phyloP scores from a whole-genome alignment of 2,329 filamentous ascomycete genomes.

The Exophiala sp. region DNA sequence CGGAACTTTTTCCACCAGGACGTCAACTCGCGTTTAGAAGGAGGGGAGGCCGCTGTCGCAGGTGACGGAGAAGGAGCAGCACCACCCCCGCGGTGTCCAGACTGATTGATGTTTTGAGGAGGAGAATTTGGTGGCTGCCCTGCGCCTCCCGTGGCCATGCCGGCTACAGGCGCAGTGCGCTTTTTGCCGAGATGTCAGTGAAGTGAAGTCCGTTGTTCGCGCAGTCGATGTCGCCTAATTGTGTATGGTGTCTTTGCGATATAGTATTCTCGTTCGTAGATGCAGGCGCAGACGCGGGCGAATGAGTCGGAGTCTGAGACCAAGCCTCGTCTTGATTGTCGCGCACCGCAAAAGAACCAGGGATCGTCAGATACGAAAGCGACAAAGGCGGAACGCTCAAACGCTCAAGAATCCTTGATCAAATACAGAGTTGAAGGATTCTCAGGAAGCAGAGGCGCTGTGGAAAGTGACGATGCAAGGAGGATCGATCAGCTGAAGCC shows the following conservation, averaged over 20 bases:
- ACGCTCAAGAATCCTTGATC: background rate
- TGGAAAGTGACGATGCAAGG: background rate
- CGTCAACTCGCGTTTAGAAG: conserved; percentile 80
- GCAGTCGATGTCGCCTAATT: conserved; percentile 3
- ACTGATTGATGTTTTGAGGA: conserved; percentile 18
- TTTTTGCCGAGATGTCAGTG: conserved; percentile 2
- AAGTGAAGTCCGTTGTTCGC: background rate
- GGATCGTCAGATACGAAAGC: background rate
- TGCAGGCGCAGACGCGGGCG: background rate
- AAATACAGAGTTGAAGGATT: background rate
- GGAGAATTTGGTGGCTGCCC: conserved; percentile 9
- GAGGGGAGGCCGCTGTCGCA: conserved; percentile 62
- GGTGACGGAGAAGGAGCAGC: conserved; percentile 37
- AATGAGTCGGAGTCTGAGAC: background rate
- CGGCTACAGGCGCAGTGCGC: conserved; percentile 22
- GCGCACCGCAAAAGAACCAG: background rate
- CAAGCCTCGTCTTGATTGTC: background rate
- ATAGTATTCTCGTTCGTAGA: background rate
- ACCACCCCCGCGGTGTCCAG: conserved; percentile 26
- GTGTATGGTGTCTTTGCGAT: background rate
- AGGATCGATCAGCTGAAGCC: conserved; percentile 16
- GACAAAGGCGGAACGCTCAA: background rate
- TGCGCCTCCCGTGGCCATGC: conserved; percentile 24
- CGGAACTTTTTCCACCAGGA: conserved; percentile 99
- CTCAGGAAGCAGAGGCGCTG: background rate